Evolutionary conservation across 305 asterid species (phyloP).

Genomic region (Rubia peregrina): DNA sequence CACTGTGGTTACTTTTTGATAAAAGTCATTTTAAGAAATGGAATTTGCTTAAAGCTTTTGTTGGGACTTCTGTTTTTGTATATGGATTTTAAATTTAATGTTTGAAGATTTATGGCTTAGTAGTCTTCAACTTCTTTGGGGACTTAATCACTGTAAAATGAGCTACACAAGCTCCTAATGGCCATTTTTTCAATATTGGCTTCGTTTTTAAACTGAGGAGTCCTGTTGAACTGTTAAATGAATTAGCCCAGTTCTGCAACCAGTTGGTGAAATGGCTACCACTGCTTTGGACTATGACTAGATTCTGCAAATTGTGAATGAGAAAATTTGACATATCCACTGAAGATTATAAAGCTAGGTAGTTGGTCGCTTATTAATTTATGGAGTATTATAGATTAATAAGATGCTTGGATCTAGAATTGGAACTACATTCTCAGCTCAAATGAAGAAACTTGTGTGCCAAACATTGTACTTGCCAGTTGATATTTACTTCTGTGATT

Average conservation of each 20-base stretch:
- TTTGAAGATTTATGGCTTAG: not conserved
- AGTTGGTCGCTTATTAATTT: not conserved
- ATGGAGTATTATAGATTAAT: not conserved
- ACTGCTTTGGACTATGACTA: not conserved
- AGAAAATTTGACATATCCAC: not conserved
- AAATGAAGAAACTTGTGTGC: not conserved
- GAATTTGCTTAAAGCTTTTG: not conserved
- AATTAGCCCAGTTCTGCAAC: not conserved
- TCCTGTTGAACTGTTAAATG: not conserved
- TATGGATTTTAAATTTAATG: not conserved
- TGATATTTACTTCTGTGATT: not conserved
- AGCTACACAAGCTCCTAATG: not conserved
- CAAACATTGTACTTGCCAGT: not conserved
- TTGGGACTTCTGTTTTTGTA: not conserved
- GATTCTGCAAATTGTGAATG: not conserved
- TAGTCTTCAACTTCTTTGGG: not conserved
- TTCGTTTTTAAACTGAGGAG: not conserved
- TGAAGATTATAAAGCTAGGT: not conserved
- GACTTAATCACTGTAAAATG: not conserved
- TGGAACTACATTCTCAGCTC: not conserved
- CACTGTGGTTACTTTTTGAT: slow-evolving; percentile 1
- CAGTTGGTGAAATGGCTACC: not conserved
- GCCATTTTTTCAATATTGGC: not conserved
- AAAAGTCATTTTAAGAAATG: not conserved
- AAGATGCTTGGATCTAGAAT: not conserved